Conservation (phyloP, 2,329 filamentous ascomycete genomes). For the Penicillium freii region DNA sequence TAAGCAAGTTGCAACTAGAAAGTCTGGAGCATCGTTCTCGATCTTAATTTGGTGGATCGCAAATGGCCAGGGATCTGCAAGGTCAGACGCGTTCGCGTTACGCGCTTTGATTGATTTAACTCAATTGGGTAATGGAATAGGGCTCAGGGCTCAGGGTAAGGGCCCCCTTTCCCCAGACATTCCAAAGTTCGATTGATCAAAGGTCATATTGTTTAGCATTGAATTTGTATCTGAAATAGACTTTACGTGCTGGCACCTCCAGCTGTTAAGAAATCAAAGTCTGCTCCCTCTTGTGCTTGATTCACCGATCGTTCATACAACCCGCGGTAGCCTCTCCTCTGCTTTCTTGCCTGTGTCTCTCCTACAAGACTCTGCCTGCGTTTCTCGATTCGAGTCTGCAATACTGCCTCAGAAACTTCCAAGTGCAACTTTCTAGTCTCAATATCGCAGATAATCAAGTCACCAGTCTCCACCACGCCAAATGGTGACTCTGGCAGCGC, state of each 20-base stretch:
- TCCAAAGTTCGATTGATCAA: not conserved
- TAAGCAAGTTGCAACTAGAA: slow-evolving; percentile 5
- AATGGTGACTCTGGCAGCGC: slow-evolving; percentile 49
- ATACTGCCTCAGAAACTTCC: slow-evolving; percentile 43
- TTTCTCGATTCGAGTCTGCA: slow-evolving; percentile 39
- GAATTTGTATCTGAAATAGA: not conserved
- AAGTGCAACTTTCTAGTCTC: slow-evolving; percentile 44
- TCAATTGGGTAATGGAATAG: slow-evolving; percentile 24
- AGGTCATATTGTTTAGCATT: not conserved
- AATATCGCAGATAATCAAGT: slow-evolving; percentile 49
- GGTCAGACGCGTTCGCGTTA: slow-evolving; percentile 29
- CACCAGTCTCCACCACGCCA: slow-evolving; percentile 50
- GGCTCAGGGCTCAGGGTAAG: slow-evolving; percentile 36
- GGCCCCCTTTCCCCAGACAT: slow-evolving; percentile 8
- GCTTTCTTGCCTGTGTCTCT: slow-evolving; percentile 25
- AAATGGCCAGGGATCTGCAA: slow-evolving; percentile 6
- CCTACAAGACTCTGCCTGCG: slow-evolving; percentile 21
- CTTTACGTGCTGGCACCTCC: slow-evolving; percentile 13
- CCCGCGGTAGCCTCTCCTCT: slow-evolving; percentile 39
- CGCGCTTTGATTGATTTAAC: slow-evolving; percentile 27
- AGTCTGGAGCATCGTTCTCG: slow-evolving; percentile 13
- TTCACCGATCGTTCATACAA: slow-evolving; percentile 46
- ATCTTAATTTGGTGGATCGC: slow-evolving; percentile 10
- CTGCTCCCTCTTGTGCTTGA: slow-evolving; percentile 43
- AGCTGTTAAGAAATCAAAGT: slow-evolving; percentile 42